phyloP scores from a whole-genome alignment of 2,329 filamentous ascomycete species.

The Fusarium heterosporum region DNA sequence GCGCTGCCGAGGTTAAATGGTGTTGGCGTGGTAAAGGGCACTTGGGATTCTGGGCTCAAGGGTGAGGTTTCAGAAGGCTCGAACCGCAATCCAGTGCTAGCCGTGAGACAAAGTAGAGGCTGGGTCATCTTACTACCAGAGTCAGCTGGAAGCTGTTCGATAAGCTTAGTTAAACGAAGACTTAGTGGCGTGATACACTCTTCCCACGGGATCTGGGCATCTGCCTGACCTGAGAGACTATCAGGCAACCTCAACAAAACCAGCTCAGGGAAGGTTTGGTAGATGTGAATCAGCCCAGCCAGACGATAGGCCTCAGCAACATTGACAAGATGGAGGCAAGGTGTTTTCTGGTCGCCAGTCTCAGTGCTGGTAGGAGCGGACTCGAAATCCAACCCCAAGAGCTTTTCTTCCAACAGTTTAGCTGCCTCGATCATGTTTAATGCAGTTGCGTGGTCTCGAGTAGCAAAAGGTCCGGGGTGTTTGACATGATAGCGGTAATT shows the following conservation, averaged over 20 bases:
- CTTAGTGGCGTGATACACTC: slow-evolving; percentile 50
- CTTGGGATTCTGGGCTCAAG: not conserved
- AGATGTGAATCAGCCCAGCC: slow-evolving; percentile 54
- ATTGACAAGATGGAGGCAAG: slow-evolving; percentile 48
- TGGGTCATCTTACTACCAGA: slow-evolving; percentile 53
- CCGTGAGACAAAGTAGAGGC: slow-evolving; percentile 51
- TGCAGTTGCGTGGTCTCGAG: slow-evolving; percentile 31
- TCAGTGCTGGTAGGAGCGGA: slow-evolving; percentile 32
- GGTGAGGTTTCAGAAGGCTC: not conserved
- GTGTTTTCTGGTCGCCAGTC: slow-evolving; percentile 47
- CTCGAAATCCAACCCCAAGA: slow-evolving; percentile 48
- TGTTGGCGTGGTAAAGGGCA: not conserved
- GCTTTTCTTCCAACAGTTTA: slow-evolving; percentile 49
- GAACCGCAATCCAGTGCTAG: slow-evolving; percentile 49
- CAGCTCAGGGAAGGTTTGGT: slow-evolving; percentile 54
- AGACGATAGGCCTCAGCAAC: slow-evolving; percentile 55
- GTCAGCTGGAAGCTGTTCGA: slow-evolving; percentile 49
- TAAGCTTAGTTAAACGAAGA: slow-evolving; percentile 45
- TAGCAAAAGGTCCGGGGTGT: slow-evolving; percentile 32
- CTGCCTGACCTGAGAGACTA: not conserved
- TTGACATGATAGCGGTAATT: slow-evolving; percentile 48
- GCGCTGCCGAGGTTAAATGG: slow-evolving; percentile 6
- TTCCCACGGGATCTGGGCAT: slow-evolving; percentile 46
- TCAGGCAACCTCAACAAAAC: slow-evolving; percentile 48
- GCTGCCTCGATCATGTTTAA: slow-evolving; percentile 49